These are phyloP conservation scores for Fagopyrum esculentum DNA, from an alignment of 148 eudicot species.

Conservation along the genomic window DNA sequence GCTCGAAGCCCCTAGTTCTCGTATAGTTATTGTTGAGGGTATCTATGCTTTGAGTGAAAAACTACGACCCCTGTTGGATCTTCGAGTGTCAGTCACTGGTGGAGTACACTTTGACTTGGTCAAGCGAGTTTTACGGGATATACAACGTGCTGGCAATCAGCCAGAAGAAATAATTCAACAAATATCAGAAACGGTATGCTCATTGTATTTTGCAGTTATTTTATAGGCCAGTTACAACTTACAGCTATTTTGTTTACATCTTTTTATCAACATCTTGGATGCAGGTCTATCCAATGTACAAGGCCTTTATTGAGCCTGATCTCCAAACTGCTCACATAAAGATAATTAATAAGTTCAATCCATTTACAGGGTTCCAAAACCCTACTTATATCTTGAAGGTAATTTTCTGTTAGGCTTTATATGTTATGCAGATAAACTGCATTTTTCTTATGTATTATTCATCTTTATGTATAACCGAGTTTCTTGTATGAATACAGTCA, in stretches of 20 bases:
- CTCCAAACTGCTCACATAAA: conserved; percentile 87
- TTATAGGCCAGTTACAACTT: conserved; percentile 1
- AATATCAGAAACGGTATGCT: conserved; percentile 86
- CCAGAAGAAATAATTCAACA: conserved; percentile 95
- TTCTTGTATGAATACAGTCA: conserved; percentile 37
- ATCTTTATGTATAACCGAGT: not conserved
- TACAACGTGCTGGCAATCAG: conserved; percentile 95
- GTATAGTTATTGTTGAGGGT: conserved; percentile 89
- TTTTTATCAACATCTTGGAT: conserved; percentile 15
- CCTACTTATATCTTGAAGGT: conserved; percentile 94
- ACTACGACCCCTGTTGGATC: conserved; percentile 77
- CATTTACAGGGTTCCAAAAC: conserved; percentile 86
- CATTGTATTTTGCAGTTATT: conserved; percentile 15
- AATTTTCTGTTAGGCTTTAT: conserved; percentile 6
- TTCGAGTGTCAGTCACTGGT: conserved; percentile 89
- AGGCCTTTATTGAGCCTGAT: conserved; percentile 97
- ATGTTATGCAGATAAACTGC: not conserved
- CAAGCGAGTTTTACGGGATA: conserved; percentile 84
- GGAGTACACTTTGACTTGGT: conserved; percentile 98
- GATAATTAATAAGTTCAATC: conserved; percentile 89
- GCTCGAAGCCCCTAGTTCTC: conserved; percentile 82
- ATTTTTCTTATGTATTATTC: not conserved
- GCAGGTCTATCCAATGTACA: conserved; percentile 98
- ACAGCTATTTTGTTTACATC: conserved; percentile 4
- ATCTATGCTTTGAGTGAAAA: conserved; percentile 95